Base-by-base conservation (phyloP, 495 filamentous ascomycete species). In the Penicillium egyptiacum region DNA sequence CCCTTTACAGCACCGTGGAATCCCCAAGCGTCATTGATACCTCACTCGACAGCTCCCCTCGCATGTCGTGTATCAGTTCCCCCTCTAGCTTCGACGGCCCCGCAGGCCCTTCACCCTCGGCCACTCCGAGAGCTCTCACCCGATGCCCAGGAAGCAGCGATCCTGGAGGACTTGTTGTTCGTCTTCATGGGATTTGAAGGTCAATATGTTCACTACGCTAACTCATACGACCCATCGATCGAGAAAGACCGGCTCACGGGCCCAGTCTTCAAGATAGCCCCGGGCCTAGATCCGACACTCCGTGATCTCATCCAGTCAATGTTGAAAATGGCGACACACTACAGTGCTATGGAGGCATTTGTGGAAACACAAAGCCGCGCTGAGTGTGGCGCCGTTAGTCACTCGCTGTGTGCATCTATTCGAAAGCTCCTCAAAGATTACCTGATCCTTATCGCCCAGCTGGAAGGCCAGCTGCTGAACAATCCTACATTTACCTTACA, bases 131-230 rank as follows among this genome's bases (percentile, higher is more conserved):
- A 88, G 48, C 73, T 97, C 56, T 82, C 88, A 2, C 72, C 91
- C 20, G 87, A 94, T 56, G 83, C 78, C 8, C 94, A 98, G 67
- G 94, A 98, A 72, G 81, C 82, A 11, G 88, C 85, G 3, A 88
- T 98, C 11, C 74, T 98, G 49, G 92, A 96, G 60, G 94, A 98
- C 63, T 73, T 98, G 20, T 70, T 97, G 33, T 97, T 91, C 69
- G 91, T 95, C 4, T 93, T 97, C 61, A 97, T 98, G 93, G 94
- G 94, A n/a, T 95, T 90, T 58, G 94, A 98, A 73, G 94, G 94
- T 26, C 91, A 96, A 70, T 97, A 97, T 70, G 89, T 98, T 61
- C 90, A 92, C 56, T 98, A 91, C 62, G 79, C 80, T 37, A 84
- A 85, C 53, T 81, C 83, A 3, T 97, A 96, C 70, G 87, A 96